phyloP scores from a whole-genome alignment of 2,329 filamentous ascomycete species.

The Nemania serpens region DNA sequence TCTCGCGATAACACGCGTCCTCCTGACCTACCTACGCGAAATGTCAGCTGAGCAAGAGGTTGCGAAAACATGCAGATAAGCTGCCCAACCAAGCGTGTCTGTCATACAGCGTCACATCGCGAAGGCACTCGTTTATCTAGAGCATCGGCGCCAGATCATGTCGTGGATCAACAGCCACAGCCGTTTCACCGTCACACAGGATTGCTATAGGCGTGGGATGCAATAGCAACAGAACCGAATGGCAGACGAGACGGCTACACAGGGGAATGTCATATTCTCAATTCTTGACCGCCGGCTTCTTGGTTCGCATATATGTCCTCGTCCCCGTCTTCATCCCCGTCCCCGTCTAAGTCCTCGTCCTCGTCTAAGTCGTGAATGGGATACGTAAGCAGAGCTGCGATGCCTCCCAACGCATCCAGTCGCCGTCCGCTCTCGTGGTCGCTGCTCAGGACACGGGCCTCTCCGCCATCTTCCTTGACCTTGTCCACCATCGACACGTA shows the following conservation, averaged over 20 bases:
- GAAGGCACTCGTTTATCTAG: too few species aligned
- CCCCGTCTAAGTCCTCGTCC: constrained; percentile 51
- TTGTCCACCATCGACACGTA: constrained; percentile 88
- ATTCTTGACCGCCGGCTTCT: constrained; percentile 31
- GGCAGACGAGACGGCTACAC: too few species aligned
- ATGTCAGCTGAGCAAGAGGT: too few species aligned
- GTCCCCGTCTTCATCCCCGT: background rate
- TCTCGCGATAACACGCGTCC: too few species aligned
- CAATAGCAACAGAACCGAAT: too few species aligned
- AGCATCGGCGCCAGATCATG: background rate
- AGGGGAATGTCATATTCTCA: constrained; percentile 36
- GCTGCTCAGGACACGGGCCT: constrained; percentile 86
- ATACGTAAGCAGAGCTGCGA: constrained; percentile 90
- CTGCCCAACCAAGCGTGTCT: too few species aligned
- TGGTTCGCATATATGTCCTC: constrained; percentile 36
- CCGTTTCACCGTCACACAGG: background rate
- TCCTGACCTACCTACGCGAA: too few species aligned
- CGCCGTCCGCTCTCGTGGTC: constrained; percentile 92
- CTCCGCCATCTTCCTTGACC: constrained; percentile 84
- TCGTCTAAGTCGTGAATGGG: constrained; percentile 82
- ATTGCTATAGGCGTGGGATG: background rate
- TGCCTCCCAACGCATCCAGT: constrained; percentile 80
- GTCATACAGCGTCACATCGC: too few species aligned
- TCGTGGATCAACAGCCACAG: background rate
- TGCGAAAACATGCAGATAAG: too few species aligned